These are phyloP conservation scores for Alternaria viburni DNA, from an alignment of 2,329 filamentous ascomycete genomes.

Conservation along the genomic window DNA sequence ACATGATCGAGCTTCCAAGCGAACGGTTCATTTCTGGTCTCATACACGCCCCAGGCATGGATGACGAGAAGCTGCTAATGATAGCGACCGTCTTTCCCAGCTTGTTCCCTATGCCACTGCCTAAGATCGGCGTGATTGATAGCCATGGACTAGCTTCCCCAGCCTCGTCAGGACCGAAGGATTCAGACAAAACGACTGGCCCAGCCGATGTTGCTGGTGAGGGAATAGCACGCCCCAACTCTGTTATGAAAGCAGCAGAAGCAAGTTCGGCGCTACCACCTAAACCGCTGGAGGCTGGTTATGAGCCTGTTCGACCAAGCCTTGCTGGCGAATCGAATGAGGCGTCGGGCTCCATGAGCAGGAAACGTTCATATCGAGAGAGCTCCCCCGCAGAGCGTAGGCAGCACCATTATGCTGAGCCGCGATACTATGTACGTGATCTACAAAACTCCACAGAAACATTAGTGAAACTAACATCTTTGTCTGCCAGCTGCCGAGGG, in stretches of 20 bases:
- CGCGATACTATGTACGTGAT: slow-evolving; percentile 45
- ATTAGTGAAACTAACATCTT: slow-evolving; percentile 21
- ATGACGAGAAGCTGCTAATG: slow-evolving; percentile 60
- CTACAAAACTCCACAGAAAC: slow-evolving; percentile 2
- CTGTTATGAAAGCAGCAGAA: slow-evolving; percentile 27
- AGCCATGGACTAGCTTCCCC: slow-evolving; percentile 33
- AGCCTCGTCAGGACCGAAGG: slow-evolving; percentile 39
- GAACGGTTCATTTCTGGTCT: slow-evolving; percentile 57
- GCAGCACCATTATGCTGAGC: slow-evolving; percentile 38
- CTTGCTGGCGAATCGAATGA: slow-evolving; percentile 26
- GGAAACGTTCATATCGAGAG: slow-evolving; percentile 29
- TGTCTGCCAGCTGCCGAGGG: slow-evolving; percentile 32
- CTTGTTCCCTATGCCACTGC: slow-evolving; percentile 52
- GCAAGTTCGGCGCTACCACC: slow-evolving; percentile 43
- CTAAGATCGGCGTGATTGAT: slow-evolving; percentile 49
- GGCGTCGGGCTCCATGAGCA: slow-evolving; percentile 18
- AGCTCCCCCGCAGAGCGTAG: slow-evolving; percentile 37
- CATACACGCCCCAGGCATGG: slow-evolving; percentile 61
- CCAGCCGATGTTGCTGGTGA: slow-evolving; percentile 24
- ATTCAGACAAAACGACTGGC: slow-evolving; percentile 32
- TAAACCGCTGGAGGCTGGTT: slow-evolving; percentile 54
- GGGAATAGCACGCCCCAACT: slow-evolving; percentile 27
- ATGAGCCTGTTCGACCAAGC: slow-evolving; percentile 54
- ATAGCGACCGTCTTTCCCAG: slow-evolving; percentile 59
- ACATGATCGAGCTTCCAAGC: slow-evolving; percentile 68